Percentiles rank a stretch among this genome's conserved stretches.
phyloP scores from a whole-genome alignment of 2,329 filamentous ascomycete species.

The Diaporthe amygdali region DNA sequence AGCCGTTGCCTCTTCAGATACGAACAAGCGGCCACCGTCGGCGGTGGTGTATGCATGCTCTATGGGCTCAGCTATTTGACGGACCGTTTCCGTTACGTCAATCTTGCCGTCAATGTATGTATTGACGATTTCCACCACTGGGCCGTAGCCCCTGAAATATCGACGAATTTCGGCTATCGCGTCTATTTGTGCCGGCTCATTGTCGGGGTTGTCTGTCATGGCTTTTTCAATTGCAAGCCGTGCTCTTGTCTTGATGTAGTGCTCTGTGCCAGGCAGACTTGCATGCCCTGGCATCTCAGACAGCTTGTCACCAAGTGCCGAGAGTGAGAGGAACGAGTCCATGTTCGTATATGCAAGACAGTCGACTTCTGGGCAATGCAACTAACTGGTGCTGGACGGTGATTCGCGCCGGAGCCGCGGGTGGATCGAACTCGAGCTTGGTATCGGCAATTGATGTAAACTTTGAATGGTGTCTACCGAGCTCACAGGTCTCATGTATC shows the following conservation, averaged over 20 bases:
- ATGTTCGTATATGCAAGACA: background rate
- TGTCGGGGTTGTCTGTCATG: background rate
- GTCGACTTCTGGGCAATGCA: background rate
- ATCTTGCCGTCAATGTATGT: background rate
- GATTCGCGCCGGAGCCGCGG: background rate
- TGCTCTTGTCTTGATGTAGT: background rate
- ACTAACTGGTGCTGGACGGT: background rate
- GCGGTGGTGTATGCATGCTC: slow-evolving; percentile 15
- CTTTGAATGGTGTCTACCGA: background rate
- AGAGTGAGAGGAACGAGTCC: background rate
- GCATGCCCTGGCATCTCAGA: background rate
- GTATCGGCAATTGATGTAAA: background rate
- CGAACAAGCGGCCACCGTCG: slow-evolving; percentile 8
- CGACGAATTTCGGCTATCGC: background rate
- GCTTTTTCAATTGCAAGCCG: background rate
- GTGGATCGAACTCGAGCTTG: background rate
- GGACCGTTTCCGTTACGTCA: background rate
- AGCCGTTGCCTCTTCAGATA: background rate
- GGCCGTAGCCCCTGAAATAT: background rate
- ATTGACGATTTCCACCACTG: background rate
- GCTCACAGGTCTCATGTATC: background rate
- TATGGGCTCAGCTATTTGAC: slow-evolving; percentile 5
- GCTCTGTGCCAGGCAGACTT: background rate
- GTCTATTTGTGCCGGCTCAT: slow-evolving; percentile 6
- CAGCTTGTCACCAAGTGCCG: background rate